phyloP scores from a whole-genome alignment of 2,329 filamentous ascomycete species.

The Botrytis paeoniae region DNA sequence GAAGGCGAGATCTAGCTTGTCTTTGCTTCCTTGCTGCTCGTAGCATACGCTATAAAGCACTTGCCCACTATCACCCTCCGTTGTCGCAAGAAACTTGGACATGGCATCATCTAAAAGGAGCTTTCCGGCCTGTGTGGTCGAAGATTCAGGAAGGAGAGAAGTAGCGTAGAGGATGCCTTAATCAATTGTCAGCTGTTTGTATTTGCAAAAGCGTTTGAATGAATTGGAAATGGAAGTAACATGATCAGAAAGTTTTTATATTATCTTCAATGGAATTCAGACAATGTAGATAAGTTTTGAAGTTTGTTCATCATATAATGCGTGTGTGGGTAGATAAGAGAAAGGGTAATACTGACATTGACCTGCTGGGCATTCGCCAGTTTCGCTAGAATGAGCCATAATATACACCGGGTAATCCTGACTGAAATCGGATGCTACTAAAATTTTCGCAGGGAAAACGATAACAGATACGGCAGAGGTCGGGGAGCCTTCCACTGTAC shows the following conservation, averaged over 20 bases:
- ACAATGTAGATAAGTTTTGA: slow-evolving; percentile 99
- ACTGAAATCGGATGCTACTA: slow-evolving; percentile 39
- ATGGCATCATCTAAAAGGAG: slow-evolving; percentile 17
- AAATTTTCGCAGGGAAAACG: slow-evolving; percentile 56
- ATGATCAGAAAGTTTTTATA: slow-evolving; percentile 87
- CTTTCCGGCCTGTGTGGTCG: slow-evolving; percentile 27
- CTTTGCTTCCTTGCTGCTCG: slow-evolving; percentile 45
- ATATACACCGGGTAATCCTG: slow-evolving; percentile 53
- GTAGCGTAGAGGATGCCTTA: slow-evolving; percentile 40
- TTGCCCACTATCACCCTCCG: slow-evolving; percentile 34
- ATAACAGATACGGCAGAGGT: slow-evolving; percentile 71
- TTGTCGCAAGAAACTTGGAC: slow-evolving; percentile 35
- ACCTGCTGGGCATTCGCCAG: slow-evolving; percentile 81
- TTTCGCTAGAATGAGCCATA: slow-evolving; percentile 80
- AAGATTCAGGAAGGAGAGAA: slow-evolving; percentile 23
- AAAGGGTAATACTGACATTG: slow-evolving; percentile 71
- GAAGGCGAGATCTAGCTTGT: slow-evolving; percentile 65
- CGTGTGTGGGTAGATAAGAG: slow-evolving; percentile 25
- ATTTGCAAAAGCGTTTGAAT: slow-evolving; percentile 18
- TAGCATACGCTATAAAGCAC: slow-evolving; percentile 55
- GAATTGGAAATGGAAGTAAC: slow-evolving; percentile 32
- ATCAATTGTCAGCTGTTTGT: slow-evolving; percentile 26
- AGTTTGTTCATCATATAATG: slow-evolving; percentile 77
- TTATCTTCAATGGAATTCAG: slow-evolving; percentile 90
- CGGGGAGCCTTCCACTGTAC: slow-evolving; percentile 70